Percentiles rank a stretch among this genome's conserved stretches.
These are phyloP conservation scores for Olyra latifolia DNA, from an alignment of 176 grass and related monocot genomes.

Conservation along the genomic window DNA sequence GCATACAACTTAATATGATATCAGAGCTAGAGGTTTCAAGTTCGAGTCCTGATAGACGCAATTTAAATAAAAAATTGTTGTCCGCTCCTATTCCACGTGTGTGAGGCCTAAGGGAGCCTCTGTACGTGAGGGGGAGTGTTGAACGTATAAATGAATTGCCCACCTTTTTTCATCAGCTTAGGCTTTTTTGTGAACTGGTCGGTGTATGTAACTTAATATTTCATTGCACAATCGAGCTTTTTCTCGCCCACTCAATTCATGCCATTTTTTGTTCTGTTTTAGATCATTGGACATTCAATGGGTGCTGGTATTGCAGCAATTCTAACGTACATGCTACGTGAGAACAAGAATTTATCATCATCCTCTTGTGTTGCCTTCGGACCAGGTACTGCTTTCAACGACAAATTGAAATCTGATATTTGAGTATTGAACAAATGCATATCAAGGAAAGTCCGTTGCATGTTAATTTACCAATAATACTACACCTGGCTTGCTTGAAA, in stretches of 20 bases:
- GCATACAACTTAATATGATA: too few species aligned
- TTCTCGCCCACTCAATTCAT: constrained; percentile 13
- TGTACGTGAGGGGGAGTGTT: too few species aligned
- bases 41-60: too few species aligned
- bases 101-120: too few species aligned
- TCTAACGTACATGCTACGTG: constrained; percentile 81
- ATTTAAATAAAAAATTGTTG: too few species aligned
- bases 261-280: constrained; percentile 35
- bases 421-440: background rate
- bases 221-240: constrained; percentile 1
- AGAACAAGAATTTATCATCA: constrained; percentile 68
- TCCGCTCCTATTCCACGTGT: too few species aligned
- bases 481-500: background rate
- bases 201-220: too few species aligned
- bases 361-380: constrained; percentile 81
- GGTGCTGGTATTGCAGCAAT: constrained; percentile 83
- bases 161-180: too few species aligned
- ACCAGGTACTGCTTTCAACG: constrained; percentile 51
- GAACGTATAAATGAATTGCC: too few species aligned
- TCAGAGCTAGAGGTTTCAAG: too few species aligned
- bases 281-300: constrained; percentile 97
- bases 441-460: background rate
- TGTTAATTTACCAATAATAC: background rate
- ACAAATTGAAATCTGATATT: background rate
- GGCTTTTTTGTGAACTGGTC: too few species aligned